These are phyloP conservation scores for Periconia macrospinosa DNA, from an alignment of 2,329 filamentous ascomycete species.

Conservation along the genomic window DNA sequence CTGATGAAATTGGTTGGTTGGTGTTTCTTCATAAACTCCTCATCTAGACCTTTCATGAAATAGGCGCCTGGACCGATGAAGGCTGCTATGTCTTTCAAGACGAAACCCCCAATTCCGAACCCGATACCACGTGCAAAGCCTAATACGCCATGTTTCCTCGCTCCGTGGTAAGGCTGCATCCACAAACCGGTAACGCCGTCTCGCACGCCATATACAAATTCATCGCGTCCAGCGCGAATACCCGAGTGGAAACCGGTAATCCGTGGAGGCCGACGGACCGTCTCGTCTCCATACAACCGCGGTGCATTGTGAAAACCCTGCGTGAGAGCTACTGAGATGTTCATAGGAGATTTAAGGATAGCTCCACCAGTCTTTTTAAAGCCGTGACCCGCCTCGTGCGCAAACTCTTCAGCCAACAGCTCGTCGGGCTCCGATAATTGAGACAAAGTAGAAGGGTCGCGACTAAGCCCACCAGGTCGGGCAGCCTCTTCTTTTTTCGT, in stretches of 20 bases:
- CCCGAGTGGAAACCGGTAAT: constrained; percentile 69
- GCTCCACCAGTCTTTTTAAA: constrained; percentile 56
- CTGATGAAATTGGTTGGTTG: constrained; percentile 59
- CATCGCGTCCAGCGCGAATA: constrained; percentile 60
- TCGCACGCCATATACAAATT: constrained; percentile 65
- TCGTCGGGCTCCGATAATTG: constrained; percentile 36
- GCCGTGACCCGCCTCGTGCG: constrained; percentile 56
- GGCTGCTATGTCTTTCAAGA: constrained; percentile 67
- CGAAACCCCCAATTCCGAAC: constrained; percentile 65
- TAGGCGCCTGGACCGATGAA: constrained; percentile 64
- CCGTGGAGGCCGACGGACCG: constrained; percentile 64
- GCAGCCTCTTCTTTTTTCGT: constrained; percentile 5
- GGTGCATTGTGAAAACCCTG: constrained; percentile 74
- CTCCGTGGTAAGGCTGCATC: constrained; percentile 60
- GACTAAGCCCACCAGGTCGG: constrained; percentile 14
- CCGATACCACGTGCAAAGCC: constrained; percentile 59
- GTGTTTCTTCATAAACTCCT: constrained; percentile 58
- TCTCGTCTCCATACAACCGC: constrained; percentile 69
- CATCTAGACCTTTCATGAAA: constrained; percentile 65
- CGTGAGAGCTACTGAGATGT: constrained; percentile 63
- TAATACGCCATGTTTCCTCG: constrained; percentile 56
- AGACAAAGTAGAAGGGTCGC: constrained; percentile 32
- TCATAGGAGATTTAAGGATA: constrained; percentile 60
- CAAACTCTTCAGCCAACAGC: constrained; percentile 36
- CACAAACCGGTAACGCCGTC: constrained; percentile 68